Conservation (phyloP, 2,329 filamentous ascomycete species). For the Ophiocordyceps camponoti-saundersi region DNA sequence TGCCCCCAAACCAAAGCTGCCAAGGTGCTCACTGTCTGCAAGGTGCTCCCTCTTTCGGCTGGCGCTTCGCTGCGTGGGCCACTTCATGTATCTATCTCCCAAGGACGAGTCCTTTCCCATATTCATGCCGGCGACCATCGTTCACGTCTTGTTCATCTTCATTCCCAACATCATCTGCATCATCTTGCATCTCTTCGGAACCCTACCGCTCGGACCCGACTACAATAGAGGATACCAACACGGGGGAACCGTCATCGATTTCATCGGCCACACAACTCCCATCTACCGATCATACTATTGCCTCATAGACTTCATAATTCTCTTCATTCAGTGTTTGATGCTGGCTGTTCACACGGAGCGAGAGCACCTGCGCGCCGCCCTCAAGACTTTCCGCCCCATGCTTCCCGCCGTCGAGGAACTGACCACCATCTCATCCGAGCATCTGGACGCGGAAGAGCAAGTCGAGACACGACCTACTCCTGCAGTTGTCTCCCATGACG, state of each 20-base stretch:
- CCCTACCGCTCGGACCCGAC: slow-evolving; percentile 39
- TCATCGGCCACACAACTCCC: slow-evolving; percentile 48
- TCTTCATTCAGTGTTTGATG: slow-evolving; percentile 46
- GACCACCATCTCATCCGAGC: slow-evolving; percentile 21
- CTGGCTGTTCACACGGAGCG: slow-evolving; percentile 43
- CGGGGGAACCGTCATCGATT: slow-evolving; percentile 49
- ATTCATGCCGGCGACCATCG: slow-evolving; percentile 34
- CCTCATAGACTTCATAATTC: slow-evolving; percentile 35
- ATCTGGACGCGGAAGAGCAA: slow-evolving; percentile 39
- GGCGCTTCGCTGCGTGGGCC: slow-evolving; percentile 37
- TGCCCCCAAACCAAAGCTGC: background rate
- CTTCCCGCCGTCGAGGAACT: slow-evolving; percentile 11
- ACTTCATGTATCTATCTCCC: slow-evolving; percentile 48
- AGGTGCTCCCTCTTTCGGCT: slow-evolving; percentile 51
- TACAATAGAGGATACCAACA: slow-evolving; percentile 48
- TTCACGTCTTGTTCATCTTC: slow-evolving; percentile 41
- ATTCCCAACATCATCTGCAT: slow-evolving; percentile 43
- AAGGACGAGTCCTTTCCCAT: slow-evolving; percentile 39
- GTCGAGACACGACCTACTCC: slow-evolving; percentile 26
- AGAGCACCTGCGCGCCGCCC: slow-evolving; percentile 33
- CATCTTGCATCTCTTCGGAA: slow-evolving; percentile 38
- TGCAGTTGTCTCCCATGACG: slow-evolving; percentile 17
- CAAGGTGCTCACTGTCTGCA: background rate
- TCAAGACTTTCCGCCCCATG: slow-evolving; percentile 21
- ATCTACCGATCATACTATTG: slow-evolving; percentile 38